Evolutionary conservation across 2,329 filamentous ascomycete genomes (phyloP).

Genomic region (Colletotrichum plurivorum): DNA sequence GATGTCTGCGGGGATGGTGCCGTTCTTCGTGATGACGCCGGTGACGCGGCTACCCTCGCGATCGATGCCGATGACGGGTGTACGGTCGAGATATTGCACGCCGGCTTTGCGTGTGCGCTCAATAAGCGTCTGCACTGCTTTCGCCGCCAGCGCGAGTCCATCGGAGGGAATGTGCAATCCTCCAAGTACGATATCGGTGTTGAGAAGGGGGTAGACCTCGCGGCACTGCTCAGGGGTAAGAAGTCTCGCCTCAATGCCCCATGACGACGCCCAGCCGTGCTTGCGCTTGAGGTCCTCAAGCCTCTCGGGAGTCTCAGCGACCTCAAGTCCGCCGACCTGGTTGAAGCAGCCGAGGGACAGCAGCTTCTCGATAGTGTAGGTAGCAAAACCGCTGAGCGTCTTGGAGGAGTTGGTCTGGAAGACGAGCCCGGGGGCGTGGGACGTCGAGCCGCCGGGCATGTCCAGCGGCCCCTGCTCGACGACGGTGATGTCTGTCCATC

Average conservation of each 20-base stretch:
- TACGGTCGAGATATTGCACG: conserved; percentile 69
- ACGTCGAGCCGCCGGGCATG: conserved; percentile 76
- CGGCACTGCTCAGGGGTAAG: conserved; percentile 67
- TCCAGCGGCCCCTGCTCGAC: conserved; percentile 74
- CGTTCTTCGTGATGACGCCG: conserved; percentile 65
- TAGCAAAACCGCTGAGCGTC: conserved; percentile 70
- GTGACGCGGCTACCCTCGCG: conserved; percentile 64
- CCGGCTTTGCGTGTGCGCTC: conserved; percentile 70
- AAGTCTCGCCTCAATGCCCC: conserved; percentile 70
- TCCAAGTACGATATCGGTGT: conserved; percentile 67
- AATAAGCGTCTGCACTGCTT: conserved; percentile 74
- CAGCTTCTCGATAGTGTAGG: conserved; percentile 74
- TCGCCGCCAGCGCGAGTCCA: conserved; percentile 72
- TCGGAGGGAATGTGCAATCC: conserved; percentile 73
- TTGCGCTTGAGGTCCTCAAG: conserved; percentile 74
- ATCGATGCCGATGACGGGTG: conserved; percentile 71
- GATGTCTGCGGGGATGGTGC: conserved; percentile 69
- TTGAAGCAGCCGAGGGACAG: conserved; percentile 72
- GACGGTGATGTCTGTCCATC: conserved; percentile 75
- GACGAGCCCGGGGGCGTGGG: conserved; percentile 74
- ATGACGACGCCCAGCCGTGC: conserved; percentile 72
- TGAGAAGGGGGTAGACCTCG: conserved; percentile 67
- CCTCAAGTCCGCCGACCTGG: conserved; percentile 73
- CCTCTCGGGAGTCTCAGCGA: conserved; percentile 72
- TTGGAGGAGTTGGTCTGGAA: conserved; percentile 74